Evolutionary conservation across 2,329 filamentous ascomycete species (phyloP).

Genomic region (Pseudomassariella vexata): DNA sequence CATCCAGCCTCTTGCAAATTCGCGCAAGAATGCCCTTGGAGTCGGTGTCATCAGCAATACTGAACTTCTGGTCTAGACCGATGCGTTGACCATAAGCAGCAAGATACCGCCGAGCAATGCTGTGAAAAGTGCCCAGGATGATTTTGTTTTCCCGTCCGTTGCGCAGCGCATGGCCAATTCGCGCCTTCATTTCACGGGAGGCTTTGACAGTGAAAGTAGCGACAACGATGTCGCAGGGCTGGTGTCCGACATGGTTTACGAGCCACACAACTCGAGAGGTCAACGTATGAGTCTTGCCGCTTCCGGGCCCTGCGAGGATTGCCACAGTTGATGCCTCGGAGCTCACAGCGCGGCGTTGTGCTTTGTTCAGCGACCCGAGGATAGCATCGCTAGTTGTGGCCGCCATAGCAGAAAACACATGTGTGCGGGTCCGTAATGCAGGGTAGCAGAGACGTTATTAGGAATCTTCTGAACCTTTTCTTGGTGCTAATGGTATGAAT

Average conservation of each 20-base stretch:
- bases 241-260: conserved; percentile 63
- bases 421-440: conserved; percentile 5
- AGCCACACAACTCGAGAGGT: conserved; percentile 90
- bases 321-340: conserved; percentile 51
- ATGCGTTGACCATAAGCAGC: conserved; percentile 79
- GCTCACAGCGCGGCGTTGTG: conserved; percentile 50
- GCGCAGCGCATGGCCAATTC: conserved; percentile 77
- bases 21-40: conserved; percentile 73
- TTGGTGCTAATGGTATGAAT: no score
- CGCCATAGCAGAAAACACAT: conserved; percentile 14
- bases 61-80: conserved; percentile 76
- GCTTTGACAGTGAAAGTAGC: conserved; percentile 98
- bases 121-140: conserved; percentile 91
- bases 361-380: conserved; percentile 45
- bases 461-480: no score
- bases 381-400: conserved; percentile 21
- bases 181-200: conserved; percentile 84
- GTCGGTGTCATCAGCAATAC: conserved; percentile 82
- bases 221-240: conserved; percentile 84
- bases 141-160: conserved; percentile 68
- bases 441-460: no score
- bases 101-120: conserved; percentile 80
- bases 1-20: conserved; percentile 69
- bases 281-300: conserved; percentile 91
- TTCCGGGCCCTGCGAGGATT: conserved; percentile 62